Evolutionary conservation across 441 rosid species (phyloP), one percentile per base, ranked within the genome.

Genomic region (Eruca vesicaria): DNA sequence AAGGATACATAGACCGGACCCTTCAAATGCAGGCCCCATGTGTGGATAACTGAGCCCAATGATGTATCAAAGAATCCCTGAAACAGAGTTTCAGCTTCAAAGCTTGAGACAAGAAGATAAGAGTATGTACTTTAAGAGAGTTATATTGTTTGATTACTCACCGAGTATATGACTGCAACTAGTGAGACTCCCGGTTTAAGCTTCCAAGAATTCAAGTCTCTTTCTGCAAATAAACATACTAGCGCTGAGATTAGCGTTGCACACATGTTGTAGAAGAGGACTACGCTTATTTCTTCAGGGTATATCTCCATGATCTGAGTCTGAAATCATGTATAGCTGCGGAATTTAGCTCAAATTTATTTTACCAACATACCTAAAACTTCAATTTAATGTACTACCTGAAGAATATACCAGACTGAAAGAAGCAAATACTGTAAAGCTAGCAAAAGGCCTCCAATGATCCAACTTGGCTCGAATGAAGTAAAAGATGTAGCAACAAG

Each of bases 1-100:
- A 72, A 64, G 3, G 87, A 77, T 14, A 84, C 80, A 38, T 79
- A 86, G 10, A 85, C 76, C 3, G 87, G 93, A 3, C 93, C 93
- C 33, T 83, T 84, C 52, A 69, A 1, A 61, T 56, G 78, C 57
- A 85, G 56, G 12, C 83, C 82, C 86, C 89, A 80, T 6, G 83
- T 50, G 61, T 81, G 83, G 7, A 83, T 76, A 28, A 77, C 56
- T 57, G 69, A 60, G n/a, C 63, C 43, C 20, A 48, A 53, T 16
- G 50, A 73, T 55, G 70, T 50, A 53, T 32, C 69, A 36, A 73
- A 64, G 38, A 73, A 7, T 21, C 77, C 77, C 64, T 64, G 18
- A 55, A 73, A 35, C 45, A 64, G 14, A 72, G 32, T 52, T 15
- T 31, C 55, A 32, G 9, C 75, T 6, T 43, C 50, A 43, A 3